Conservation (phyloP, 495 filamentous ascomycete genomes). For the Penicillium silybi region DNA sequence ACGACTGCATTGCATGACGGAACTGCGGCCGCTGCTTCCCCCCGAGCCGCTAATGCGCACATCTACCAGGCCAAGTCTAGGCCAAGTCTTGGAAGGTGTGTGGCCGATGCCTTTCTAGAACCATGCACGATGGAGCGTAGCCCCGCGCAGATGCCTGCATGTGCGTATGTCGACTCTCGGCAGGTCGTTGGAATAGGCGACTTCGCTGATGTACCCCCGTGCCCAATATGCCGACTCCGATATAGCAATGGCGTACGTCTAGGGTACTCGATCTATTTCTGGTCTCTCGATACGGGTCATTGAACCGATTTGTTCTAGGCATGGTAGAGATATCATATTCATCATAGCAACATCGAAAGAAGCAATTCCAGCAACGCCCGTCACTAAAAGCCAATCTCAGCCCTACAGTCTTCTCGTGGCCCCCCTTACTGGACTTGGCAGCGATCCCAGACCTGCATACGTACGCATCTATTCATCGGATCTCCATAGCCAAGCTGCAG, state of each 20-base stretch:
- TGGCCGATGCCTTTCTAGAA: slow-evolving; percentile 29
- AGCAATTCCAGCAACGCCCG: not conserved
- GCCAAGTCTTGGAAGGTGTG: slow-evolving; percentile 17
- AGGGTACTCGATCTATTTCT: not conserved
- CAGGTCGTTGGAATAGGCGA: slow-evolving; percentile 1
- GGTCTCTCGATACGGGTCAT: not conserved
- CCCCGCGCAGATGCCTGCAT: not conserved
- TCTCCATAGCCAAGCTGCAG: slow-evolving; percentile 41
- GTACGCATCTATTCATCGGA: slow-evolving; percentile 7
- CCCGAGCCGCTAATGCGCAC: slow-evolving; percentile 35
- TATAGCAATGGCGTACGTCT: not conserved
- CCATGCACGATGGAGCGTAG: slow-evolving; percentile 2
- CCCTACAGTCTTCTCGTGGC: slow-evolving; percentile 8
- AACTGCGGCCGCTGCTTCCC: slow-evolving; percentile 31
- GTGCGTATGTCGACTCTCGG: slow-evolving; percentile 1
- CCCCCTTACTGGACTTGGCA: slow-evolving; percentile 10
- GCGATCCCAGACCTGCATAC: not conserved
- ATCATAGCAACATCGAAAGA: not conserved
- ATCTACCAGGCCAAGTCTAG: slow-evolving; percentile 21
- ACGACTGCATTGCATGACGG: slow-evolving; percentile 20
- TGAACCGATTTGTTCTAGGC: not conserved
- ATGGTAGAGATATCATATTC: not conserved
- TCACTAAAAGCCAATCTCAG: slow-evolving; percentile 9
- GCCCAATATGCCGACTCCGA: not conserved
- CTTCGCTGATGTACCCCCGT: not conserved